These are phyloP conservation scores for Cystobasidiaceae sp. DNA, from an alignment of 1,284 basidiomycete genomes.

Conservation along the genomic window DNA sequence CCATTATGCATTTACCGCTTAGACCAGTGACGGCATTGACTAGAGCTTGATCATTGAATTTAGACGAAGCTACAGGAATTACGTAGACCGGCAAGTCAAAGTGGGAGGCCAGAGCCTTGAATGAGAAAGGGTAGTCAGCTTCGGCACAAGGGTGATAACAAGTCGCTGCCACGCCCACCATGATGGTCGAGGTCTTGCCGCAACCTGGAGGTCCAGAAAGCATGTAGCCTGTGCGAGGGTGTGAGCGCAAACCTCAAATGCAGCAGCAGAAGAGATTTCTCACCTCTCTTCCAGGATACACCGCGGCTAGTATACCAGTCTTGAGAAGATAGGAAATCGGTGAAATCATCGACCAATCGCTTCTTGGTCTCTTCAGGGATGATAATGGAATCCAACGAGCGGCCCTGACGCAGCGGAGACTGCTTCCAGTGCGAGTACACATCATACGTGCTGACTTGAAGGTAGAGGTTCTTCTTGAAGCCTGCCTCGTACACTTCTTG, in stretches of 20 bases:
- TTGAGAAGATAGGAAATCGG: constrained; percentile 38
- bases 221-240: constrained; percentile 8
- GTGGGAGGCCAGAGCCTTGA: constrained; percentile 11
- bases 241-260: too few relatives aligned
- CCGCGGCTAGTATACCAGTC: constrained; percentile 41
- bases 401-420: constrained; percentile 1
- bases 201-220: constrained; percentile 15
- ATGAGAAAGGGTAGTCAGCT: too few relatives aligned
- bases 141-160: too few relatives aligned
- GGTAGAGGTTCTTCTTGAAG: constrained; percentile 1
- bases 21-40: neutral
- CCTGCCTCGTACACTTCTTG: neutral
- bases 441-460: constrained; percentile 4
- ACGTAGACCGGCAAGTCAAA: constrained; percentile 17
- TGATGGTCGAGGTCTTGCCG: constrained; percentile 21
- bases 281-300: constrained; percentile 29
- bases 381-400: constrained; percentile 40
- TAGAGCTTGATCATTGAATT: constrained; percentile 11
- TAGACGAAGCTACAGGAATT: constrained; percentile 1
- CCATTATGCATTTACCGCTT: constrained; percentile 3
- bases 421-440: constrained; percentile 16
- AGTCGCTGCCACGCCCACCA: too few relatives aligned
- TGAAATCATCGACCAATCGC: constrained; percentile 36
- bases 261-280: too few relatives aligned
- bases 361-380: constrained; percentile 39